phyloP scores from a whole-genome alignment of 169 alveolate genomes.

The Theileria orientalis region DNA sequence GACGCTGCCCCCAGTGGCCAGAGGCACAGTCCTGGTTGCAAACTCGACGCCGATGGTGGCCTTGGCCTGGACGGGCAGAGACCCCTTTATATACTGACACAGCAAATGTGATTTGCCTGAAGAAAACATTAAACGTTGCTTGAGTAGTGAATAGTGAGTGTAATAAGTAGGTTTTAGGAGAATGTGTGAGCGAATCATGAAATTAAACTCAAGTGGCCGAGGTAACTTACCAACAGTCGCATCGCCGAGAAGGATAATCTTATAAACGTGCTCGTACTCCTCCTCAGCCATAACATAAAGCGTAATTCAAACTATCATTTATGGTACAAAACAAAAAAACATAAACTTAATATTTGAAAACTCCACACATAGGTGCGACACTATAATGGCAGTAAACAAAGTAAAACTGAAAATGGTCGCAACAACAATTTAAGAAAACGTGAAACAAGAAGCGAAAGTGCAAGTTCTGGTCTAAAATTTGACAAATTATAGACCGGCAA shows the following conservation, averaged over 20 bases:
- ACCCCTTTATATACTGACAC: constrained; percentile 92
- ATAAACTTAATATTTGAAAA: not conserved
- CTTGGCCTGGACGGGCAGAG: constrained; percentile 91
- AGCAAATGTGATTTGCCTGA: constrained; percentile 88
- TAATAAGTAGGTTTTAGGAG: not conserved
- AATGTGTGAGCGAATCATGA: not conserved
- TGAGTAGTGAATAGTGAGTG: not conserved
- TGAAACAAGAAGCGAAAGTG: no score
- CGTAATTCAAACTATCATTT: not conserved
- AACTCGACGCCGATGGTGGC: constrained; percentile 99
- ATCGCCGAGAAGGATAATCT: constrained; percentile 94
- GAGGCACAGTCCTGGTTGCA: constrained; percentile 95
- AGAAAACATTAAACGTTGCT: not conserved
- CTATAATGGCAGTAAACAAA: not conserved
- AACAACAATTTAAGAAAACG: no score
- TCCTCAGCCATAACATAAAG: constrained; percentile 74
- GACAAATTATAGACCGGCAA: no score
- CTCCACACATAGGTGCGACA: constrained; percentile 1
- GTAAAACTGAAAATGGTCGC: no score
- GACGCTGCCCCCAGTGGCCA: constrained; percentile 91
- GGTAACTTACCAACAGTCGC: constrained; percentile 90
- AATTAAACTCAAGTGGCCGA: not conserved
- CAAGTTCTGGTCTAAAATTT: no score
- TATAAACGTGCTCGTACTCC: constrained; percentile 83
- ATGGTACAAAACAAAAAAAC: not conserved